These are phyloP conservation scores for Penicillium brasilianum DNA, from an alignment of 2,329 filamentous ascomycete genomes.

Conservation along the genomic window DNA sequence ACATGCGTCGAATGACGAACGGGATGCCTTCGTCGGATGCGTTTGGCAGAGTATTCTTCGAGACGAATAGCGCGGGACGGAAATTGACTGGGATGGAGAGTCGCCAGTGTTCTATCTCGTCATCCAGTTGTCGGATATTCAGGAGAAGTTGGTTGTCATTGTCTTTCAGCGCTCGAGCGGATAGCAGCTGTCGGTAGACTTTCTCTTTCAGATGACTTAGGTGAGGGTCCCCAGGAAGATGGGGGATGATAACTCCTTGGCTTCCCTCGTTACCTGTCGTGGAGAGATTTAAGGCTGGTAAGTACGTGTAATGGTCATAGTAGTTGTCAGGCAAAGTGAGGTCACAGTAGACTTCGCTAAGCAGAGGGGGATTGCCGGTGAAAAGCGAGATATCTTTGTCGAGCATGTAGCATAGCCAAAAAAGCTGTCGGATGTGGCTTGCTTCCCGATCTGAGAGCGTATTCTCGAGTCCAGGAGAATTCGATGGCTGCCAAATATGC, in stretches of 20 bases:
- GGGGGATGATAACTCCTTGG: not conserved
- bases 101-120: conserved; percentile 26
- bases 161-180: conserved; percentile 16
- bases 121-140: conserved; percentile 24
- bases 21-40: conserved; percentile 4
- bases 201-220: conserved; percentile 23
- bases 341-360: conserved; percentile 24
- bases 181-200: conserved; percentile 22
- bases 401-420: conserved; percentile 23
- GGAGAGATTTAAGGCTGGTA: not conserved
- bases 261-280: not conserved
- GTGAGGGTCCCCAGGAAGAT: conserved; percentile 14
- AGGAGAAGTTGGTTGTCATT: conserved; percentile 23
- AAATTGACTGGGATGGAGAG: conserved; percentile 18
- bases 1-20: conserved; percentile 13
- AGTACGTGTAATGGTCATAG: conserved; percentile 12
- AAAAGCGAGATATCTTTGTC: conserved; percentile 21
- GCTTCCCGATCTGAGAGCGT: conserved; percentile 3
- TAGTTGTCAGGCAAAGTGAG: conserved; percentile 6
- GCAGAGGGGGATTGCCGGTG: conserved; percentile 22
- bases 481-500: conserved; percentile 1
- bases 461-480: not conserved
- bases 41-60: conserved; percentile 9
- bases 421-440: conserved; percentile 17
- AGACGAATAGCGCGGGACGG: conserved; percentile 23